A percentile compares a stretch with the other conserved stretches of the same genome.
phyloP scores from a whole-genome alignment of 257 asterid genomes.

The Gynochthodes officinalis region DNA sequence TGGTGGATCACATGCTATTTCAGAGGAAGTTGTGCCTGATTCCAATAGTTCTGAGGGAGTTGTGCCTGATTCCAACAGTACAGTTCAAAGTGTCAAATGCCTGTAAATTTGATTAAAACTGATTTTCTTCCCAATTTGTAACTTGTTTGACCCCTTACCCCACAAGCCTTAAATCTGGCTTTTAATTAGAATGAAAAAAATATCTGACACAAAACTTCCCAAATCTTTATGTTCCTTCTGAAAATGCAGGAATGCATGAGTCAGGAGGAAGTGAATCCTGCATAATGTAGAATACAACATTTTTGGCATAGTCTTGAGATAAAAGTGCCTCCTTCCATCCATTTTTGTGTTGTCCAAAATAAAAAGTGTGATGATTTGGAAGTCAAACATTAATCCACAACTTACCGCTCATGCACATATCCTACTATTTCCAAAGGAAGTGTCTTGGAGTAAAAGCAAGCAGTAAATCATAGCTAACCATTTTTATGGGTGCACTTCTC shows the following conservation, averaged over 20 bases:
- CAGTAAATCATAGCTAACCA: background rate
- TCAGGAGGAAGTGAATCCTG: no score
- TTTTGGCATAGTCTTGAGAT: background rate
- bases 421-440: background rate
- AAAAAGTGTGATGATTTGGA: background rate
- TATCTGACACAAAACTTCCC: no score
- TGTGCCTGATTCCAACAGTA: background rate
- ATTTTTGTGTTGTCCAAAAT: background rate
- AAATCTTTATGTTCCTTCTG: no score
- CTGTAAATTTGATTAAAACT: background rate
- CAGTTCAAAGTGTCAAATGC: background rate
- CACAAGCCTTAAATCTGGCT: no score
- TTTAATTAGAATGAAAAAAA: no score
- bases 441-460: background rate
- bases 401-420: background rate
- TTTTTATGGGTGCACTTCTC: background rate
- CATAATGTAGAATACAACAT: background rate
- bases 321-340: background rate
- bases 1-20: no score
- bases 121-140: no score
- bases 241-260: no score
- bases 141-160: no score
- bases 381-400: background rate
- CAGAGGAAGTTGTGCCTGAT: no score
- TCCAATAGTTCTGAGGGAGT: background rate